phyloP scores from a whole-genome alignment of 2,329 filamentous ascomycete genomes.

The Dothideomycetes sp. region DNA sequence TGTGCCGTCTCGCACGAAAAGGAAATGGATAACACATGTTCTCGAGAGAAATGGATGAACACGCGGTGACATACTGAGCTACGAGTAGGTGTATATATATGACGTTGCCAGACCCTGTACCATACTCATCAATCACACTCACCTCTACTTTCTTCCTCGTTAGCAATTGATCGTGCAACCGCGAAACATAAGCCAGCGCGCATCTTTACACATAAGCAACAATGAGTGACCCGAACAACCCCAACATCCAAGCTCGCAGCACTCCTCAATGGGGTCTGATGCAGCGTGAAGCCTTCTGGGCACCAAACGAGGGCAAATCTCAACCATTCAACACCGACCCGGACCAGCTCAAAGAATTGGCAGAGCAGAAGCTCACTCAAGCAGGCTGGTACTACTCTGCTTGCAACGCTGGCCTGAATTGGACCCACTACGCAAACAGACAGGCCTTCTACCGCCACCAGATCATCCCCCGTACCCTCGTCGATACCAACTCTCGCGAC shows the following conservation, averaged over 20 bases:
- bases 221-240: neutral
- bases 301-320: conserved; percentile 37
- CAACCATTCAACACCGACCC: conserved; percentile 47
- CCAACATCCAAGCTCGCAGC: conserved; percentile 37
- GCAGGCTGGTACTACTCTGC: conserved; percentile 48
- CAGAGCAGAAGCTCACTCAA: conserved; percentile 44
- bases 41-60: too few species aligned
- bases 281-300: conserved; percentile 43
- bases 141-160: too few species aligned
- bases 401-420: conserved; percentile 45
- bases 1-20: too few species aligned
- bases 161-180: too few species aligned
- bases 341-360: conserved; percentile 46
- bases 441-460: conserved; percentile 54
- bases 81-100: too few species aligned
- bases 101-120: too few species aligned
- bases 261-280: conserved; percentile 45
- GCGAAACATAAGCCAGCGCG: too few species aligned
- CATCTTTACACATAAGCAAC: too few species aligned
- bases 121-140: too few species aligned
- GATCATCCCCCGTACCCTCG: conserved; percentile 50
- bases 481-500: conserved; percentile 50
- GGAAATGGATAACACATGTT: too few species aligned
- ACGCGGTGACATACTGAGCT: too few species aligned
- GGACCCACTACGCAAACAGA: conserved; percentile 45